Percentiles rank a stretch among this genome's conserved stretches.
Conservation (phyloP, 768 basidiomycete genomes). For the Lactarius trivialis region DNA sequence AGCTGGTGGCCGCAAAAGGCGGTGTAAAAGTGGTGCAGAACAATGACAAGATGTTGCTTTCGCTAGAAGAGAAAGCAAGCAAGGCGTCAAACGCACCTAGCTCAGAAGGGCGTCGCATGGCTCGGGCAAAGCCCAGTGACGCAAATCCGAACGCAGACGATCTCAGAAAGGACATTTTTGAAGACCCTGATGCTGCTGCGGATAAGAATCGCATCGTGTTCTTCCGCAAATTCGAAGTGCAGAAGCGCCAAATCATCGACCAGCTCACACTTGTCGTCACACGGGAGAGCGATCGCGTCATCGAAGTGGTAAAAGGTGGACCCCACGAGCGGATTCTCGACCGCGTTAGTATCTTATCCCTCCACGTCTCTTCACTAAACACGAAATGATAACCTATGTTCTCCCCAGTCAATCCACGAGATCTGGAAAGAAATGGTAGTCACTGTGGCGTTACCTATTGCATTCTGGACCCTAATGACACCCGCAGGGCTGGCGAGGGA, state of each 20-base stretch:
- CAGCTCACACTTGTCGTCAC: constrained; percentile 20
- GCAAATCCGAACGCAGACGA: background rate
- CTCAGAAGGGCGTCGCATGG: background rate
- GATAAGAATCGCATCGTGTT: constrained; percentile 23
- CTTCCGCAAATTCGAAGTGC: constrained; percentile 24
- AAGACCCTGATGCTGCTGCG: constrained; percentile 23
- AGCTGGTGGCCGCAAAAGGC: constrained; percentile 23
- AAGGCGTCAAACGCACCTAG: background rate
- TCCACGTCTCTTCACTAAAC: too few species aligned
- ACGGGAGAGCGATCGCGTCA: constrained; percentile 18
- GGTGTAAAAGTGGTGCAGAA: constrained; percentile 22
- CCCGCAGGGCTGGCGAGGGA: constrained; percentile 20
- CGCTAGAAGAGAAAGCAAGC: constrained; percentile 22
- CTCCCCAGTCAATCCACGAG: constrained; percentile 1
- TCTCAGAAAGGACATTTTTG: constrained; percentile 23
- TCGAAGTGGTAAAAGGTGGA: constrained; percentile 23
- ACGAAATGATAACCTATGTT: background rate
- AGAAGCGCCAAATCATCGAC: constrained; percentile 18
- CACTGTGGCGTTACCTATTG: background rate
- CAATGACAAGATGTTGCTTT: constrained; percentile 19
- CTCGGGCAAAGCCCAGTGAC: background rate
- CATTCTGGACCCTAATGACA: background rate
- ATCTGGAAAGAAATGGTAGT: constrained; percentile 24
- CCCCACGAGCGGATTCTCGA: constrained; percentile 26
- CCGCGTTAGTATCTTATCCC: background rate